Base-by-base conservation (phyloP, 495 filamentous ascomycete genomes). In the Talaromyces trachyspermus region DNA sequence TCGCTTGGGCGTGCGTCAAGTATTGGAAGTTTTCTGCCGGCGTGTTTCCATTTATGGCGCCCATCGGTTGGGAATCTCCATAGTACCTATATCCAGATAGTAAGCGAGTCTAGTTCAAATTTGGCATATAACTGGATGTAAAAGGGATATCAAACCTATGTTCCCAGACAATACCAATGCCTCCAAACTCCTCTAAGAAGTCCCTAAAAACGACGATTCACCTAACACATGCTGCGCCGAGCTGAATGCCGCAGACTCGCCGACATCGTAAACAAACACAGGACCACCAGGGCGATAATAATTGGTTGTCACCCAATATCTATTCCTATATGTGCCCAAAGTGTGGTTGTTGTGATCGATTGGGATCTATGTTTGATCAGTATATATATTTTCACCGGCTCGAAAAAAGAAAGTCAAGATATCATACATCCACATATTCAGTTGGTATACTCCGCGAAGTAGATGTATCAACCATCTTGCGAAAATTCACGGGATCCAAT, bases 91-190 rank as follows among this genome's bases (percentile, higher is more conserved):
- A n/a, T 6, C 6, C 12, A 4, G 44, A 58, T 20, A 58, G 37
- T 42, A 15, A 11, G n/a, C n/a, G n/a, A n/a, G n/a, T n/a, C n/a
- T n/a, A n/a, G n/a, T n/a, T n/a, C n/a, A n/a, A 18, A 39, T 22
- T 46, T 22, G 36, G 4, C 48, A 11, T 18, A 20, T 30, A 4
- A 24, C 24, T 9, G n/a, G n/a, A n/a, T n/a, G n/a, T n/a, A n/a
- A n/a, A 8, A 47, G 19, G 5, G 1, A 10, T 10, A 25, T 57
- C 64, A 40, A 25, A 80, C 69, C 77, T 58, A 50, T 81, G 78
- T 52, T 81, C 78, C 77, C 77, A 81, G 1, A 72, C 57, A 26
- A 81, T 76, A 1, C 75, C 78, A 25, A 81, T 63, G 0, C 66
- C 78, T 10, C 64, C 58, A 41, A 77, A 72, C 24, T 74, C 63